Evolutionary conservation across 306 rosid genomes (phyloP), one percentile per base, ranked within the genome.

Genomic region (Cyamopsis tetragonoloba): DNA sequence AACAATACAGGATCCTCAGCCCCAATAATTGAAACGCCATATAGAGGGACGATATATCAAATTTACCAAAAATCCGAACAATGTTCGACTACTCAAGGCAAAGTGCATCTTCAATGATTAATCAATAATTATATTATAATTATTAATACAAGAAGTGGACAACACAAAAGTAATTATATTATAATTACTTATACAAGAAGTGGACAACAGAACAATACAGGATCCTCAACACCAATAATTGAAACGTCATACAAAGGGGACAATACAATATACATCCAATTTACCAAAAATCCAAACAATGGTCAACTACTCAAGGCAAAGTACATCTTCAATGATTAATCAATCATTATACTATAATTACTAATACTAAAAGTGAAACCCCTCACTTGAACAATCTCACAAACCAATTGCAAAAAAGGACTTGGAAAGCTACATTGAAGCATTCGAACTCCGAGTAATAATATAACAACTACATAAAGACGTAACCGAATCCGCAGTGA

Each of bases 141-240:
- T n/a, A n/a, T n/a, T n/a, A n/a, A n/a, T n/a, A n/a, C n/a, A n/a
- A n/a, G n/a, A n/a, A n/a, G n/a, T 6, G 32, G 34, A 23, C 12
- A 54, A 41, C 43, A 5, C 27, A 46, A 55, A 43, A n/a, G n/a
- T n/a, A n/a, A n/a, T n/a, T n/a, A n/a, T n/a, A n/a, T n/a, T n/a
- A n/a, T n/a, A n/a, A n/a, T n/a, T n/a, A n/a, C n/a, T n/a, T n/a
- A n/a, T n/a, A n/a, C n/a, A n/a, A n/a, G n/a, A n/a, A n/a, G n/a
- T 6, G 32, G n/a, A n/a, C n/a, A n/a, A 76, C 70, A 72, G 69
- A 44, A 75, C 57, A 73, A 75, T 12, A 63, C 76, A 80, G 31
- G 11, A 69, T 22, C 77, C 13, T 43, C 62, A 23, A 7, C 18
- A 59, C 68, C 32, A 47, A 23, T 11, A 69, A 42, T 13, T 71